These are phyloP conservation scores for Gryganskiella cystojenkinii DNA, from an alignment of 192 early-diverging fungal genomes.

Conservation along the genomic window DNA sequence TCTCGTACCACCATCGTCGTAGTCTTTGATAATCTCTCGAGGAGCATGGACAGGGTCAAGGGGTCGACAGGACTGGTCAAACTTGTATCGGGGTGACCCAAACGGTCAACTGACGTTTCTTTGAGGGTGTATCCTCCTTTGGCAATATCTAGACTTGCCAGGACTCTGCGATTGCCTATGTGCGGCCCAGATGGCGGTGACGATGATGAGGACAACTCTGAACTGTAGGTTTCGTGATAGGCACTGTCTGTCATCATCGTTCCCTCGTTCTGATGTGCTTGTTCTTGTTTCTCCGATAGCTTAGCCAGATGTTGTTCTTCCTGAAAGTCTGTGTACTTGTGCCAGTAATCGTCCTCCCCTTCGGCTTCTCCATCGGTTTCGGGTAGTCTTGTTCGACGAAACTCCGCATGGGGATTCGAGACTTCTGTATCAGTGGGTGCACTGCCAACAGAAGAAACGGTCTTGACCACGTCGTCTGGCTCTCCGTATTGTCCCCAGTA, in stretches of 20 bases:
- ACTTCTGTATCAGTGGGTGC: neutral
- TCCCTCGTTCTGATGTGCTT: neutral
- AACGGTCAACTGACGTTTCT: too few species aligned
- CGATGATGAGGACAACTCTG: too few species aligned
- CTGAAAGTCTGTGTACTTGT: constrained; percentile 26
- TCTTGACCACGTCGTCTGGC: neutral
- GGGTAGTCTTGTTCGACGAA: neutral
- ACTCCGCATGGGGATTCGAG: neutral
- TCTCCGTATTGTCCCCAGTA: constrained; percentile 51
- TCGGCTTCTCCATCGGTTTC: constrained; percentile 13
- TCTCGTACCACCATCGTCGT: too few species aligned
- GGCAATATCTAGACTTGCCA: too few species aligned
- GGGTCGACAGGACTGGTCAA: constrained; percentile 16
- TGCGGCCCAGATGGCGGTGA: too few species aligned
- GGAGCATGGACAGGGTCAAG: constrained; percentile 10
- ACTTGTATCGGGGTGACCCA: too few species aligned
- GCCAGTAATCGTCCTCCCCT: constrained; percentile 44
- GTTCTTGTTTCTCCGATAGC: neutral
- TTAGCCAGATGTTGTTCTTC: constrained; percentile 7
- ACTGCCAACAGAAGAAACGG: neutral
- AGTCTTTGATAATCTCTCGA: constrained; percentile 1
- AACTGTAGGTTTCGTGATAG: too few species aligned
- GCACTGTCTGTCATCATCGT: neutral
- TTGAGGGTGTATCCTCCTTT: too few species aligned
- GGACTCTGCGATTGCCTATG: too few species aligned